Base-by-base conservation (phyloP, 768 basidiomycete genomes). In the Austroboletus festivus region DNA sequence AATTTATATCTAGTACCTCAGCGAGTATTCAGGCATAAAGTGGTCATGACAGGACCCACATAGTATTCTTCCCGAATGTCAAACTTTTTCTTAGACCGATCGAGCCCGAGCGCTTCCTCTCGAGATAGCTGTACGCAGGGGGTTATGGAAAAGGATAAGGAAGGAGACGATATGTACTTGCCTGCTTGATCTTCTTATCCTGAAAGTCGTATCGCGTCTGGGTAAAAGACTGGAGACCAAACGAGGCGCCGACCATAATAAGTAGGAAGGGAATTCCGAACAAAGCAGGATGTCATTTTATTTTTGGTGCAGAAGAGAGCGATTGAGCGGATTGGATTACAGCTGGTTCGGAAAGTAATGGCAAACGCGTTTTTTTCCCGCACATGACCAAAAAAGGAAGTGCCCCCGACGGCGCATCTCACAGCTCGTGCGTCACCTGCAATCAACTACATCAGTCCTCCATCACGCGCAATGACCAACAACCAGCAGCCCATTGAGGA, bases 31-130 rank as follows among this genome's bases (percentile, higher is more conserved):
- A n/a, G n/a, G n/a, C n/a, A n/a, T n/a, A n/a, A n/a, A n/a, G n/a
- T n/a, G n/a, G n/a, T n/a, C n/a, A n/a, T n/a, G n/a, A n/a, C n/a
- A n/a, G n/a, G n/a, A 83, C 92, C 69, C 70, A 96, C 94, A 63
- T 86, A 97, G 68, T 98, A 99, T 63, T 96, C 94, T 64, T 97
- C 95, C 46, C 91, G 74, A 16, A 96, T 88, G 68, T 98, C 94
- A 50, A 96, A 84, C 72, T 82, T 87, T 71, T 85, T 86, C 68
- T 85, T 76, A 46, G 72, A 72, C 62, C 76, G 80, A 53, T 84
- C 76, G 58, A 93, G 71, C 10, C 82, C 78, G 19, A 94, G 73
- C 53, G 89, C 86, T 56, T 93, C 82, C 62, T 93, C 85, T 53
- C 82, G 83, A 33, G 81, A 78, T 28, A 96, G 68, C 91, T 83